phyloP scores from a whole-genome alignment of 345 rosid species.

The Salix viminalis region DNA sequence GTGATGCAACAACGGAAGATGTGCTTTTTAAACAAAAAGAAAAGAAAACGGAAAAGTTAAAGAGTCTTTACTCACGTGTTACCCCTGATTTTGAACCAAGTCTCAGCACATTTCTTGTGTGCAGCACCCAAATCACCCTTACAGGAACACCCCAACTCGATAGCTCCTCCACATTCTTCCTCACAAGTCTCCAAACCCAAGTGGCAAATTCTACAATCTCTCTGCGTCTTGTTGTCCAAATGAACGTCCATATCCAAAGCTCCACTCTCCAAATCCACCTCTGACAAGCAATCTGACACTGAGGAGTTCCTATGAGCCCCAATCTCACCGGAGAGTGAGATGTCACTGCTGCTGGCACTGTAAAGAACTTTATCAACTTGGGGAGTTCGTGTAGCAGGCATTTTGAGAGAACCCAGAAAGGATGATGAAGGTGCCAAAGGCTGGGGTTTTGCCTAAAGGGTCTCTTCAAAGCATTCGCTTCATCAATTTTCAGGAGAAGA shows the following conservation, averaged over 20 bases:
- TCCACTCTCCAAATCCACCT: conserved; percentile 50
- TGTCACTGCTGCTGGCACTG: conserved; percentile 24
- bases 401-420: conserved; percentile 20
- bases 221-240: conserved; percentile 30
- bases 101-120: conserved; percentile 42
- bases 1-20: neutral
- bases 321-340: conserved; percentile 41
- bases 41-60: neutral
- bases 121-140: conserved; percentile 45
- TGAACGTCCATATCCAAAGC: conserved; percentile 31
- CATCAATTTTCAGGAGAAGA: neutral
- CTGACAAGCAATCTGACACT: conserved; percentile 42
- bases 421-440: neutral
- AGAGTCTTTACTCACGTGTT: conserved; percentile 29
- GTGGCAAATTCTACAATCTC: conserved; percentile 73
- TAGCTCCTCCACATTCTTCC: conserved; percentile 30
- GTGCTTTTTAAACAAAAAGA: neutral
- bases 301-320: conserved; percentile 35
- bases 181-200: conserved; percentile 39
- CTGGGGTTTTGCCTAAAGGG: neutral
- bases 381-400: conserved; percentile 30
- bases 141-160: conserved; percentile 42
- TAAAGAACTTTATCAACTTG: conserved; percentile 9
- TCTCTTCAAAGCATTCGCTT: neutral
- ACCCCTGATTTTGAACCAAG: conserved; percentile 49